Conservation (phyloP, 73 alveolate genomes). For the Blepharisma japonicum region DNA sequence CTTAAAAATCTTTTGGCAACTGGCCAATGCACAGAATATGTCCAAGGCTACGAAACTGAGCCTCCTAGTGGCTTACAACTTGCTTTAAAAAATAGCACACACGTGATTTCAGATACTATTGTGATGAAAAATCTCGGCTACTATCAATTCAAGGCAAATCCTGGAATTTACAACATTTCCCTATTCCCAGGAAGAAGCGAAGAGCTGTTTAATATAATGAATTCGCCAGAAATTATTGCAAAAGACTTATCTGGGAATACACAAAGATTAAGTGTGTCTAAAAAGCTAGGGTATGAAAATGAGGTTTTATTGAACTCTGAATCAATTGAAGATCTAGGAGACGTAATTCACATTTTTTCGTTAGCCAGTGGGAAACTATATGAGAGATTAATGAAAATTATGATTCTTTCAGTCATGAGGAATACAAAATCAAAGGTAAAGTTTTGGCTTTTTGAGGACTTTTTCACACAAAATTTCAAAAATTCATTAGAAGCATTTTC, state of each 20-base stretch:
- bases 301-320: neutral
- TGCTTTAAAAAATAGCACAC: neutral
- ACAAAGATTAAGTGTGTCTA: neutral
- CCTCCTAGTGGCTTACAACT: slow-evolving; percentile 27
- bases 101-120: slow-evolving; percentile 34
- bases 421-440: slow-evolving; percentile 23
- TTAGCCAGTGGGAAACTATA: slow-evolving; percentile 62
- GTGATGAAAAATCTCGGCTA: slow-evolving; percentile 58
- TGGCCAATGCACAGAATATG: slow-evolving; percentile 10
- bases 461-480: slow-evolving; percentile 26
- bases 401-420: slow-evolving; percentile 44
- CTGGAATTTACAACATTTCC: slow-evolving; percentile 13
- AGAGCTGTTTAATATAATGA: neutral
- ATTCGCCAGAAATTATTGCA: neutral
- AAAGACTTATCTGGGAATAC: neutral
- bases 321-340: slow-evolving; percentile 11
- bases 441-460: slow-evolving; percentile 28
- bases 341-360: slow-evolving; percentile 41
- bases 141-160: slow-evolving; percentile 40
- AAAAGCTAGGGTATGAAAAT: slow-evolving; percentile 10
- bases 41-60: neutral
- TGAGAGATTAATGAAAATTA: slow-evolving; percentile 57
- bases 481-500: neutral
- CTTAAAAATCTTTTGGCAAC: neutral
- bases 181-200: slow-evolving; percentile 21